A percentile compares a stretch with the other conserved stretches of the same genome.
phyloP scores from a whole-genome alignment of 1,284 basidiomycete species.

The Vanrija pseudolonga region DNA sequence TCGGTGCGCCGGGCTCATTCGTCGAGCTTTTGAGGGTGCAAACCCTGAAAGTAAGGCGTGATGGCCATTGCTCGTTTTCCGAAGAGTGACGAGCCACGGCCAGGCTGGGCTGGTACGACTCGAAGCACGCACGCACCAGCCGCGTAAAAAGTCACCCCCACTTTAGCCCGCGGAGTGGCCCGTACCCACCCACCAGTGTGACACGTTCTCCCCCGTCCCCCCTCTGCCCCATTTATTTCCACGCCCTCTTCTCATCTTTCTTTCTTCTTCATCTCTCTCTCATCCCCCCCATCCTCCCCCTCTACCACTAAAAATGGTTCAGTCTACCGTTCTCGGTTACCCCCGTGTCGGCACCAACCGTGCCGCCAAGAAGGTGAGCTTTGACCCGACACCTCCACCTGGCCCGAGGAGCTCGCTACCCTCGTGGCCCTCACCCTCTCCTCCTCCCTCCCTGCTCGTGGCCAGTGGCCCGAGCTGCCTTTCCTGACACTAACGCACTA shows the following conservation, averaged over 20 bases:
- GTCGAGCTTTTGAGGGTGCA: no score
- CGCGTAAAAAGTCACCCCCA: no score
- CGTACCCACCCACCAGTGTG: no score
- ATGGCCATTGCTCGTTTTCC: no score
- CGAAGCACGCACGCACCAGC: no score
- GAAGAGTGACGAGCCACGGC: no score
- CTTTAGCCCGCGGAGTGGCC: no score
- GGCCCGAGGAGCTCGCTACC: background rate
- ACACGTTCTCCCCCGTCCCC: no score
- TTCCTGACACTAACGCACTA: background rate
- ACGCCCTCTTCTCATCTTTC: background rate
- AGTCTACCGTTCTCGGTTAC: slow-evolving; percentile 90
- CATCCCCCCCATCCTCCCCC: background rate
- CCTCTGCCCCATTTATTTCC: no score
- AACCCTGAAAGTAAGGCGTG: no score
- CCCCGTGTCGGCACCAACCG: slow-evolving; percentile 93
- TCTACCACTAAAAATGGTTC: slow-evolving; percentile 26
- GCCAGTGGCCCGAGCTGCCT: background rate
- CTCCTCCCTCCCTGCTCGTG: background rate
- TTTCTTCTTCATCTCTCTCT: background rate
- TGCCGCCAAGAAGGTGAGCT: slow-evolving; percentile 82
- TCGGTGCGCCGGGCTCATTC: no score
- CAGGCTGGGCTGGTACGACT: no score
- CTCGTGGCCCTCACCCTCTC: background rate
- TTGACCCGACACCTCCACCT: background rate